phyloP scores from a whole-genome alignment of 306 rosid genomes.

The Vigna nakashimae region DNA sequence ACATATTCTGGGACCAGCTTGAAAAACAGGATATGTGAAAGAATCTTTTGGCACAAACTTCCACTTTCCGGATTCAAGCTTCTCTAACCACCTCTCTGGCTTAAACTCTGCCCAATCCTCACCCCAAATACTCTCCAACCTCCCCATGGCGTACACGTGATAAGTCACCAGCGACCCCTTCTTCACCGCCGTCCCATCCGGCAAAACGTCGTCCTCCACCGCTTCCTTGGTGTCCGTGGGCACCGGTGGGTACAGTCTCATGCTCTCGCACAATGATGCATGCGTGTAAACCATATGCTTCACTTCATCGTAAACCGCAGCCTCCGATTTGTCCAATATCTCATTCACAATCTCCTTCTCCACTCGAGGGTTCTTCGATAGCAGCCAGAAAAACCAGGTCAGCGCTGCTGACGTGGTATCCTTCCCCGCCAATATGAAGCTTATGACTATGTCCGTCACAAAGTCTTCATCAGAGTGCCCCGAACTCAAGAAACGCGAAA shows the following conservation, averaged over 20 bases:
- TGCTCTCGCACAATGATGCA: slow-evolving; percentile 81
- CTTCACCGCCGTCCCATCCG: slow-evolving; percentile 71
- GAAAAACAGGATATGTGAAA: slow-evolving; percentile 68
- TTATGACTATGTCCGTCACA: slow-evolving; percentile 68
- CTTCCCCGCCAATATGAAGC: slow-evolving; percentile 69
- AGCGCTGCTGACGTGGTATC: slow-evolving; percentile 71
- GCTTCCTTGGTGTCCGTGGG: slow-evolving; percentile 62
- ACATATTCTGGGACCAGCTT: slow-evolving; percentile 86
- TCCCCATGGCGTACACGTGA: slow-evolving; percentile 73
- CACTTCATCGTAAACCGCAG: slow-evolving; percentile 51
- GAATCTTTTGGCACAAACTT: slow-evolving; percentile 60
- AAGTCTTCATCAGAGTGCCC: slow-evolving; percentile 61
- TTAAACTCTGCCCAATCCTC: slow-evolving; percentile 66
- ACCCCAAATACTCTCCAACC: slow-evolving; percentile 47
- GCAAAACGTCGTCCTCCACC: slow-evolving; percentile 59
- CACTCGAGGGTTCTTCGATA: slow-evolving; percentile 54
- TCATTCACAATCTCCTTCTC: slow-evolving; percentile 60
- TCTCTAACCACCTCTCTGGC: slow-evolving; percentile 77
- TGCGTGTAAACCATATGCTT: slow-evolving; percentile 75
- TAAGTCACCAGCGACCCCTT: slow-evolving; percentile 69
- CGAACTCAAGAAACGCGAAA: slow-evolving; percentile 64
- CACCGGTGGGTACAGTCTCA: slow-evolving; percentile 82
- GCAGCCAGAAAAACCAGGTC: slow-evolving; percentile 80
- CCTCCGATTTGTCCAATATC: slow-evolving; percentile 38
- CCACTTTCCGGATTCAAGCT: slow-evolving; percentile 46